phyloP scores from a whole-genome alignment of 1,139 yeast species.

The Scheffersomyces insectosa region DNA sequence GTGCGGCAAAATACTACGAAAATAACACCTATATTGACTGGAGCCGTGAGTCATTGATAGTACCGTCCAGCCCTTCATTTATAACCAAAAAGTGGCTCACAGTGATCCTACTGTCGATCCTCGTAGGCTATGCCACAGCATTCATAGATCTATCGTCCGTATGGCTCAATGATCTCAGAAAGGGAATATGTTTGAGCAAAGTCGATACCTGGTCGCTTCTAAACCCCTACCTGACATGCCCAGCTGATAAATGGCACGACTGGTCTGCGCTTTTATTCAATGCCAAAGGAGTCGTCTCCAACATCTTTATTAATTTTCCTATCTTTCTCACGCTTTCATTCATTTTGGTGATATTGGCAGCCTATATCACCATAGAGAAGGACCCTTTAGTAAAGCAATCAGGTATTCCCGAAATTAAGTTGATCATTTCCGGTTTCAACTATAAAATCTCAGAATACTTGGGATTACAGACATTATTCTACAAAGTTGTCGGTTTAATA shows the following conservation, averaged over 20 bases:
- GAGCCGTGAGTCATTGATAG: constrained; percentile 14
- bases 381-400: constrained; percentile 55
- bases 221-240: constrained; percentile 48
- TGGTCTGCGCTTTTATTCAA: constrained; percentile 38
- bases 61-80: constrained; percentile 9
- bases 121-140: constrained; percentile 61
- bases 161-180: constrained; percentile 64
- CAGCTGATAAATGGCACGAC: constrained; percentile 41
- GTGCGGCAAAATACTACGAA: constrained; percentile 17
- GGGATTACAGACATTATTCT: constrained; percentile 45
- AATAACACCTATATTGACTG: constrained; percentile 41
- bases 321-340: constrained; percentile 34
- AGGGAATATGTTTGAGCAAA: constrained; percentile 41
- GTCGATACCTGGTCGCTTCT: constrained; percentile 45
- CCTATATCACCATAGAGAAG: constrained; percentile 28
- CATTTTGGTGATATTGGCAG: constrained; percentile 27
- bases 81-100: constrained; percentile 56
- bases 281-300: constrained; percentile 17
- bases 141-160: constrained; percentile 59
- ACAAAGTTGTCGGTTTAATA: constrained; percentile 56
- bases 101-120: constrained; percentile 54
- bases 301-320: constrained; percentile 37
- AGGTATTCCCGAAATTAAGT: constrained; percentile 71
- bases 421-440: constrained; percentile 61
- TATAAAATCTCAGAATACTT: constrained; percentile 45